Conservation (phyloP, 495 filamentous ascomycete genomes). For the Hapsidospora chrysogenum region DNA sequence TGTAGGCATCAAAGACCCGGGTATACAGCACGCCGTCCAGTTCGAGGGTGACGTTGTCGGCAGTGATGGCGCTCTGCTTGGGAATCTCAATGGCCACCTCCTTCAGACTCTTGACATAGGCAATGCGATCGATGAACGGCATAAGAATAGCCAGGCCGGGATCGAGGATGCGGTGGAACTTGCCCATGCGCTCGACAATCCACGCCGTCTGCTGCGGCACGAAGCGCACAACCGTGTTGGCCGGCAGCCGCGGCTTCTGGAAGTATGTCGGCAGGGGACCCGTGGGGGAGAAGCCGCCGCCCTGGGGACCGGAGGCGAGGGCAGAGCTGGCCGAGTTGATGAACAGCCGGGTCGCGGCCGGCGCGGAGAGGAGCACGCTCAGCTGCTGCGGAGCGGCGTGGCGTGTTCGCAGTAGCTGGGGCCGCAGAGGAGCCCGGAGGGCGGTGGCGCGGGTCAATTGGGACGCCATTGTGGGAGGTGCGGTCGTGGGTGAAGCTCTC, state of each 20-base stretch:
- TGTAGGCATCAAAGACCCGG: conserved; percentile 90
- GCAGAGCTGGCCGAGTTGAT: background rate
- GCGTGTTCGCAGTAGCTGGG: too few species aligned
- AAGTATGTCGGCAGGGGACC: conserved; percentile 36
- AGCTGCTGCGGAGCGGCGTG: too few species aligned
- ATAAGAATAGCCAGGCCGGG: conserved; percentile 81
- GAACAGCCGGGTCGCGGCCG: too few species aligned
- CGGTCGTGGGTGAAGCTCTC: background rate
- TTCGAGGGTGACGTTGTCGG: conserved; percentile 94
- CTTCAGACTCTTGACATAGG: conserved; percentile 72
- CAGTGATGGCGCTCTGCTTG: conserved; percentile 89
- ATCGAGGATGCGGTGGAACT: conserved; percentile 80
- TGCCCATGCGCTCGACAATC: conserved; percentile 98
- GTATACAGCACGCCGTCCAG: conserved; percentile 93
- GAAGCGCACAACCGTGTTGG: conserved; percentile 91
- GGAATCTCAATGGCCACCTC: conserved; percentile 6
- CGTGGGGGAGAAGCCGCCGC: conserved; percentile 8
- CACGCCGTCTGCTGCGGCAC: conserved; percentile 98
- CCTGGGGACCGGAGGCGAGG: conserved; percentile 1
- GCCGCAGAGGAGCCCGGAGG: too few species aligned
- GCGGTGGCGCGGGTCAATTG: too few species aligned
- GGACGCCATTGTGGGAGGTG: too few species aligned
- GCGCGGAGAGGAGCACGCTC: too few species aligned
- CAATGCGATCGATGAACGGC: conserved; percentile 86
- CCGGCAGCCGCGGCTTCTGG: conserved; percentile 47